Conservation (phyloP, 768 basidiomycete genomes). For the Panus rudis region DNA sequence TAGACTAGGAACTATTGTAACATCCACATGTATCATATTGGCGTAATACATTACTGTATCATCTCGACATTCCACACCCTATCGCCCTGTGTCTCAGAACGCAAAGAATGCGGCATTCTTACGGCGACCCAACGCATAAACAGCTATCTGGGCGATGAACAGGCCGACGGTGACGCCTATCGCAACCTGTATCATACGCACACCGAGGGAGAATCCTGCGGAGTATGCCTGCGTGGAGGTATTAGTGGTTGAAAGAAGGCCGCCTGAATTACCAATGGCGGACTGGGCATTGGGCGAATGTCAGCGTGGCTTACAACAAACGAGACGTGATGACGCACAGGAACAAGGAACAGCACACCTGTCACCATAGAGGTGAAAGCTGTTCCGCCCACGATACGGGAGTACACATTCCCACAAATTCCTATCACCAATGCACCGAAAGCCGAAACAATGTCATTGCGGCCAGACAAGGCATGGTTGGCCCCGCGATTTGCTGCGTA, state of each 20-base stretch:
- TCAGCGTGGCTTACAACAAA: no score
- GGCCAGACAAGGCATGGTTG: conserved; percentile 52
- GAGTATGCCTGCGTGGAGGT: conserved; percentile 65
- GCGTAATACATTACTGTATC: not conserved
- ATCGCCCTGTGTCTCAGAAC: no score
- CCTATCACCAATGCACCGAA: conserved; percentile 75
- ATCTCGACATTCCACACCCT: no score
- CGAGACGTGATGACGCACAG: conserved; percentile 44
- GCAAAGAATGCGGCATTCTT: conserved; percentile 73
- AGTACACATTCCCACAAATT: conserved; percentile 76
- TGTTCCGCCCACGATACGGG: conserved; percentile 66
- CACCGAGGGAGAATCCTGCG: conserved; percentile 69
- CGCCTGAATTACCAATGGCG: conserved; percentile 69
- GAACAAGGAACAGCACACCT: conserved; percentile 85
- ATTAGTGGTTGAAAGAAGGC: conserved; percentile 53
- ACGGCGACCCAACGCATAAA: conserved; percentile 68
- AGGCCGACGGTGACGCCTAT: conserved; percentile 82
- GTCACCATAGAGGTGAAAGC: conserved; percentile 92
- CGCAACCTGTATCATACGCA: conserved; percentile 79
- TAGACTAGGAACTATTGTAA: no score
- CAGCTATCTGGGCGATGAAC: conserved; percentile 73
- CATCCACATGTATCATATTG: not conserved
- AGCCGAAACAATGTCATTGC: conserved; percentile 70
- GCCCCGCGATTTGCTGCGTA: conserved; percentile 65
- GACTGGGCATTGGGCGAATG: conserved; percentile 37